phyloP scores from a whole-genome alignment of 2,329 filamentous ascomycete genomes.

The Niveomyces coronatus region DNA sequence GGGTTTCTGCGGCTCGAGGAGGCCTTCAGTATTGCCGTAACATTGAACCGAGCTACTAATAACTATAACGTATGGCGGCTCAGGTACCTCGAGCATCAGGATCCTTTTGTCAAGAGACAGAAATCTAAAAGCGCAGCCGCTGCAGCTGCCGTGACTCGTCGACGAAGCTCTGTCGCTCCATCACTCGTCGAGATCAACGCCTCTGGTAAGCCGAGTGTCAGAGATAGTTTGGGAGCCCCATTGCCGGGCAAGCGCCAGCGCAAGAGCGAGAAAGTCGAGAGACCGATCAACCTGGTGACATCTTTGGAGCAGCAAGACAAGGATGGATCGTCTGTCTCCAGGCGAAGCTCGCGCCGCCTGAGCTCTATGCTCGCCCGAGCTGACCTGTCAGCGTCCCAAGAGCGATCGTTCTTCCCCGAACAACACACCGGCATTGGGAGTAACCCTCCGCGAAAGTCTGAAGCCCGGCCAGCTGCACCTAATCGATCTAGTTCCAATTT shows the following conservation, averaged over 20 bases:
- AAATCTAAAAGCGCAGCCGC: conserved; percentile 35
- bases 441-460: conserved; percentile 47
- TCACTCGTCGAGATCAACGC: conserved; percentile 68
- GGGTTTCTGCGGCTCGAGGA: conserved; percentile 27
- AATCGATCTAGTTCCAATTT: conserved; percentile 30
- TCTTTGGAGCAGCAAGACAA: conserved; percentile 60
- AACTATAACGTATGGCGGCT: conserved; percentile 80
- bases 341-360: conserved; percentile 62
- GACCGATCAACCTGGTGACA: conserved; percentile 52
- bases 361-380: conserved; percentile 85
- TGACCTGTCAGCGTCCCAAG: conserved; percentile 77
- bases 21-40: conserved; percentile 64
- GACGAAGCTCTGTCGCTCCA: conserved; percentile 55
- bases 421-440: conserved; percentile 33
- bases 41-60: conserved; percentile 65
- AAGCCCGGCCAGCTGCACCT: conserved; percentile 52
- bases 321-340: conserved; percentile 38
- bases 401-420: conserved; percentile 70
- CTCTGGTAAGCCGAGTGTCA: conserved; percentile 57
- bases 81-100: conserved; percentile 62
- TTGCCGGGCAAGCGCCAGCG: conserved; percentile 42
- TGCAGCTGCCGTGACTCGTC: conserved; percentile 37
- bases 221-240: conserved; percentile 66
- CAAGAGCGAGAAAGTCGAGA: conserved; percentile 41
- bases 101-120: conserved; percentile 37